A percentile compares a stretch with the other conserved stretches of the same genome.
phyloP scores from a whole-genome alignment of 768 basidiomycete species.

The Suillus subaureus region DNA sequence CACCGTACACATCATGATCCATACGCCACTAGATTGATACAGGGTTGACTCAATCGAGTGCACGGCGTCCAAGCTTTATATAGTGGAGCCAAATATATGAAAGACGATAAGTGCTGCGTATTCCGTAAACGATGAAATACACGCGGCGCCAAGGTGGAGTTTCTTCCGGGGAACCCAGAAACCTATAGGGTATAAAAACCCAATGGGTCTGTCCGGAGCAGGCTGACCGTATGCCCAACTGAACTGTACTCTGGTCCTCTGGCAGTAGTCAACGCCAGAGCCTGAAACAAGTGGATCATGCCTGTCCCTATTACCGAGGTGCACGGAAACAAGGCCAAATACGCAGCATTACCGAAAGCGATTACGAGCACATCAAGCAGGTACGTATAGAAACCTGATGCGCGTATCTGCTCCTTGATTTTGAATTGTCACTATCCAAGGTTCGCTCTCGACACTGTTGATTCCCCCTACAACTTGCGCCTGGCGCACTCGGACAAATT shows the following conservation, averaged over 20 bases:
- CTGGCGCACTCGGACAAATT: neutral
- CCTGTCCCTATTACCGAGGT: slow-evolving; percentile 19
- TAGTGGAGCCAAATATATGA: neutral
- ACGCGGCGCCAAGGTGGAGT: slow-evolving; percentile 26
- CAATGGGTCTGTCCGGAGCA: neutral
- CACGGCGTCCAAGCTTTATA: neutral
- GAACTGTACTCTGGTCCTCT: neutral
- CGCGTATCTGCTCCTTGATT: slow-evolving; percentile 8
- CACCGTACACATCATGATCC: neutral
- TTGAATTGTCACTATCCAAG: neutral
- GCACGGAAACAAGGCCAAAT: slow-evolving; percentile 33
- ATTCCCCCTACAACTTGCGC: neutral
- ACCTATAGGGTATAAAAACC: slow-evolving; percentile 2
- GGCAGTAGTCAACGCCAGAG: neutral
- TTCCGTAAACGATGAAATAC: neutral
- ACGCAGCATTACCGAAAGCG: slow-evolving; percentile 22
- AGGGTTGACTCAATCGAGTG: neutral
- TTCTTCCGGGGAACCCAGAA: slow-evolving; percentile 6
- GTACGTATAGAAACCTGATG: slow-evolving; percentile 15
- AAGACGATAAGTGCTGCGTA: slow-evolving; percentile 1
- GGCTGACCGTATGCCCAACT: neutral
- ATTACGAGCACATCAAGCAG: slow-evolving; percentile 19
- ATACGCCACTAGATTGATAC: neutral
- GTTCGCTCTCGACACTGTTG: neutral
- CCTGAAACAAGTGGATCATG: slow-evolving; percentile 16